Evolutionary conservation across 148 eudicot species (phyloP).

Genomic region (Spergularia bocconei): DNA sequence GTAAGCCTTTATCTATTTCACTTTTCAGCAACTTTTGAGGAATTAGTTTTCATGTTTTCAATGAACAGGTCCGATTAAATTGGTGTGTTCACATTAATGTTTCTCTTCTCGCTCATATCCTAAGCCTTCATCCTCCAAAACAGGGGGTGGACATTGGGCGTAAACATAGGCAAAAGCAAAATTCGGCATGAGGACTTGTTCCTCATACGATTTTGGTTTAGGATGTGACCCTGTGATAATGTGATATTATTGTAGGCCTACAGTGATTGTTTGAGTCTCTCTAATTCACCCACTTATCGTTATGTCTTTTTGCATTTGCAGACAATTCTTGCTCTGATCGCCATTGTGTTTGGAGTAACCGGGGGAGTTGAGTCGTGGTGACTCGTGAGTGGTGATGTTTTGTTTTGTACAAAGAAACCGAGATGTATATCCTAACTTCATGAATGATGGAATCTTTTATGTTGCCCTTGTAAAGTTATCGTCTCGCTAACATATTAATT

Average conservation of each 20-base stretch:
- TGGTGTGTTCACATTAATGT: neutral
- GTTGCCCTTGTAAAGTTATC: too few relatives aligned
- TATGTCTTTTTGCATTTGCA: slow-evolving; percentile 32
- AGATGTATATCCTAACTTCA: slow-evolving; percentile 26
- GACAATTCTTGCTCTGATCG: slow-evolving; percentile 65
- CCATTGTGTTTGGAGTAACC: slow-evolving; percentile 58
- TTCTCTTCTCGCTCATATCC: neutral
- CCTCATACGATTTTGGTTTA: neutral
- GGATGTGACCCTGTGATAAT: neutral
- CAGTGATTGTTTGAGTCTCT: neutral
- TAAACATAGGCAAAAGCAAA: too few relatives aligned
- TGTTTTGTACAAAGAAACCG: slow-evolving; percentile 1
- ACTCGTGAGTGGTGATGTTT: slow-evolving; percentile 9
- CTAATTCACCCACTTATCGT: neutral
- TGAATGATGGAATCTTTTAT: neutral
- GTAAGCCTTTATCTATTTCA: slow-evolving; percentile 43
- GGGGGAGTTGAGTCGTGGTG: slow-evolving; percentile 61
- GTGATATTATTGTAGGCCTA: neutral
- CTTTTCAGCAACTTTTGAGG: neutral
- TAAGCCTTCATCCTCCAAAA: neutral
- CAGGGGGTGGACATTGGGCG: too few relatives aligned
- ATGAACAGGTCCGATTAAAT: neutral
- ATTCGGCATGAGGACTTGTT: too few relatives aligned
- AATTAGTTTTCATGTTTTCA: neutral
- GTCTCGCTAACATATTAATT: too few relatives aligned